Conservation (phyloP, 192 early-diverging fungal genomes). For the Pilaira anomala region DNA sequence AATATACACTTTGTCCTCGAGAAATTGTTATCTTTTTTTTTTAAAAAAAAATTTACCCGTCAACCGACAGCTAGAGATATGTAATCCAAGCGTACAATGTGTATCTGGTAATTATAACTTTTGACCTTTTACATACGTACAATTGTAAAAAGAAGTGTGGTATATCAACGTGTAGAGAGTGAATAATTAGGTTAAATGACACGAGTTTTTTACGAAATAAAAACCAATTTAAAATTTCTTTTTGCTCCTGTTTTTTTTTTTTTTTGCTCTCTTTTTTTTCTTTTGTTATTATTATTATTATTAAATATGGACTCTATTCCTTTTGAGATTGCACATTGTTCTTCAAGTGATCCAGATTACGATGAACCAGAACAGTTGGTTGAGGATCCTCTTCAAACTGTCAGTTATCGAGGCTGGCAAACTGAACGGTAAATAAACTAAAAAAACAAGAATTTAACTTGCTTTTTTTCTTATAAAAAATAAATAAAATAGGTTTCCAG, state of each 20-base stretch:
- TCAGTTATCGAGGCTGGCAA: slow-evolving; percentile 47
- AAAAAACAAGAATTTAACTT: neutral
- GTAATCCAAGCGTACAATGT: too few species aligned
- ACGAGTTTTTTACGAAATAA: neutral
- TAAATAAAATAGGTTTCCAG: slow-evolving; percentile 5
- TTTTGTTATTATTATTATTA: slow-evolving; percentile 4
- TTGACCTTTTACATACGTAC: too few species aligned
- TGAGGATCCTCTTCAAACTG: slow-evolving; percentile 14
- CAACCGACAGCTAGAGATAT: too few species aligned
- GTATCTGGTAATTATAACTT: too few species aligned
- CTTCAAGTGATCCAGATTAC: slow-evolving; percentile 40
- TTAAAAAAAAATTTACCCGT: too few species aligned
- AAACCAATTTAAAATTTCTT: too few species aligned
- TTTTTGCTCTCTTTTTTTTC: slow-evolving; percentile 1
- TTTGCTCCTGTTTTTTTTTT: neutral
- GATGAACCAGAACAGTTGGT: slow-evolving; percentile 41
- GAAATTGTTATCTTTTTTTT: too few species aligned
- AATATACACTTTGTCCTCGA: too few species aligned
- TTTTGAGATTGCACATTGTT: slow-evolving; percentile 30
- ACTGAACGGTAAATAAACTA: slow-evolving; percentile 38
- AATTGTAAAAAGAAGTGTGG: too few species aligned
- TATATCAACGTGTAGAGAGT: neutral
- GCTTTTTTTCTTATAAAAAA: slow-evolving; percentile 3
- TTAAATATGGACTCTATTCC: slow-evolving; percentile 7
- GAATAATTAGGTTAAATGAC: neutral